Evolutionary conservation across 257 asterid genomes (phyloP).

Genomic region (Nicotiana noctiflora): DNA sequence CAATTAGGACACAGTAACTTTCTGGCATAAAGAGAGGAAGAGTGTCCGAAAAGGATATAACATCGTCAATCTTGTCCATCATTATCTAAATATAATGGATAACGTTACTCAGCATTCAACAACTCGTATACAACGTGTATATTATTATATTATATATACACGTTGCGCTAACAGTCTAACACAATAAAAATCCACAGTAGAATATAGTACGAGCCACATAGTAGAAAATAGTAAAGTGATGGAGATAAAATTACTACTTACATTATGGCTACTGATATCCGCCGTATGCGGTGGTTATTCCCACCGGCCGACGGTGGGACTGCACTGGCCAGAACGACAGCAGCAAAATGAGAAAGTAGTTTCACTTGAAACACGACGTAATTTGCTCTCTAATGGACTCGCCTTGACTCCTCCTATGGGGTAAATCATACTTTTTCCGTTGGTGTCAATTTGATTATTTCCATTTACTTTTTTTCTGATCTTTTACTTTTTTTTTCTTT

Average conservation of each 20-base stretch:
- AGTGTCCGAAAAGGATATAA: no score
- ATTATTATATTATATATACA: no score
- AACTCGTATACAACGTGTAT: no score
- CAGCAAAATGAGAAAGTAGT: not conserved
- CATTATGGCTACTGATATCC: not conserved
- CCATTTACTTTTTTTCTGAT: not conserved
- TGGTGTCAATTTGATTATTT: not conserved
- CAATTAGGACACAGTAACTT: no score
- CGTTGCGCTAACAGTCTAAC: no score
- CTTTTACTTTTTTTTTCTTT: not conserved
- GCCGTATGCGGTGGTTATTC: not conserved
- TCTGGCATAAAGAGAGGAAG: no score
- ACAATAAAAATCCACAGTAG: no score
- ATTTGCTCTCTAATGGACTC: slow-evolving; percentile 37
- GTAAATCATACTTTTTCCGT: slow-evolving; percentile 10
- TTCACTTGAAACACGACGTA: not conserved
- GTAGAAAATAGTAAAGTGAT: not conserved
- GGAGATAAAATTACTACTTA: not conserved
- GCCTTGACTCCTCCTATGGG: slow-evolving; percentile 49
- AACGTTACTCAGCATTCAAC: no score
- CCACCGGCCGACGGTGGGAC: not conserved
- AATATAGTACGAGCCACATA: no score
- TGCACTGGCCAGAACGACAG: not conserved
- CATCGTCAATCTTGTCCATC: no score
- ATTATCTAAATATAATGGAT: no score